A percentile compares a stretch with the other conserved stretches of the same genome.
Conservation (phyloP, 2,329 filamentous ascomycete genomes). For the Monosporascus sp. region DNA sequence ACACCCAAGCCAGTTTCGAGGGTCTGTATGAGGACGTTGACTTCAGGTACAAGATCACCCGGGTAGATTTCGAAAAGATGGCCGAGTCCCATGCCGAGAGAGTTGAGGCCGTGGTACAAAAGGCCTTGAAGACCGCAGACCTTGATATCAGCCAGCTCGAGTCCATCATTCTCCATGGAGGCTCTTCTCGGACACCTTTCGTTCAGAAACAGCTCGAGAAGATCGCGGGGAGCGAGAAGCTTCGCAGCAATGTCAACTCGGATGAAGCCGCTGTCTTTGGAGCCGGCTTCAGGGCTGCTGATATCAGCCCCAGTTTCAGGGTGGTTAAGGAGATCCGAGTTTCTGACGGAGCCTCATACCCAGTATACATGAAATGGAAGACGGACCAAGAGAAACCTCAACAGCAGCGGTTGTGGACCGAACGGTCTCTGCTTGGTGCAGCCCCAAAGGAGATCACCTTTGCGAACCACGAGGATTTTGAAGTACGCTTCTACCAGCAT, state of each 20-base stretch:
- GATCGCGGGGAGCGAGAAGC: slow-evolving; percentile 67
- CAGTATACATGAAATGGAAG: slow-evolving; percentile 70
- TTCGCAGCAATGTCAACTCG: slow-evolving; percentile 91
- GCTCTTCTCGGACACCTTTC: slow-evolving; percentile 84
- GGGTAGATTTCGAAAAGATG: slow-evolving; percentile 76
- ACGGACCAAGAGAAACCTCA: slow-evolving; percentile 62
- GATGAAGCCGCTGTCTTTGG: slow-evolving; percentile 96
- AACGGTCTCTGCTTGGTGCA: slow-evolving; percentile 67
- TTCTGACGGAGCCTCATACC: slow-evolving; percentile 69
- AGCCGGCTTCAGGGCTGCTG: slow-evolving; percentile 87
- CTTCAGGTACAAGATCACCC: slow-evolving; percentile 84
- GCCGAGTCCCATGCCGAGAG: slow-evolving; percentile 62
- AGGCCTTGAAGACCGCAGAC: slow-evolving; percentile 68
- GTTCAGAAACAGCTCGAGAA: slow-evolving; percentile 85
- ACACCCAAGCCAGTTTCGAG: slow-evolving; percentile 77
- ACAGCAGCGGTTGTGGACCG: slow-evolving; percentile 77
- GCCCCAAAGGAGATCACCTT: slow-evolving; percentile 80
- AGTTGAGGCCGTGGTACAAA: slow-evolving; percentile 62
- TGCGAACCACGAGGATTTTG: slow-evolving; percentile 75
- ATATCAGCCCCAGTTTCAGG: slow-evolving; percentile 89
- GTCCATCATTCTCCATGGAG: slow-evolving; percentile 90
- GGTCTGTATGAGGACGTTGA: slow-evolving; percentile 86
- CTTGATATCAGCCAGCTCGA: slow-evolving; percentile 72
- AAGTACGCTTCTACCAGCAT: slow-evolving; percentile 73
- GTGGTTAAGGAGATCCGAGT: slow-evolving; percentile 95